Conservation (phyloP, 306 rosid species). For the Vigna reflexopilosa region DNA sequence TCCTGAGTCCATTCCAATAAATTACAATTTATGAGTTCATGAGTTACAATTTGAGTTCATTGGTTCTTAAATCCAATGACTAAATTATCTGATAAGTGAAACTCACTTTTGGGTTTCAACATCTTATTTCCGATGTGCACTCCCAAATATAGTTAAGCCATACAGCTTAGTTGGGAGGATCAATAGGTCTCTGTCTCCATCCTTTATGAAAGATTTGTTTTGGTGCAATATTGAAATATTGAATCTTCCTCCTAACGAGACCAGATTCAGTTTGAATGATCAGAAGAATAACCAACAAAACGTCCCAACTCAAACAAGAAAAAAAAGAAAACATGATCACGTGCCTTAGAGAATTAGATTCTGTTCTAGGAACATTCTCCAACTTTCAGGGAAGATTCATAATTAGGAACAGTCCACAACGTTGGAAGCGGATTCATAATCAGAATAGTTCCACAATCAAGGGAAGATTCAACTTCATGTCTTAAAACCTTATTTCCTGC, state of each 20-base stretch:
- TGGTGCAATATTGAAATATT: background rate
- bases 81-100: no score
- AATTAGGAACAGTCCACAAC: background rate
- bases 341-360: constrained; percentile 17
- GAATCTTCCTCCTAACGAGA: constrained; percentile 29
- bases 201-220: background rate
- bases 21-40: no score
- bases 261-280: constrained; percentile 23
- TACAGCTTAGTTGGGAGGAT: no score
- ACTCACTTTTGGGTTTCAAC: no score
- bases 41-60: no score
- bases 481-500: background rate
- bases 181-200: background rate
- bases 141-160: no score
- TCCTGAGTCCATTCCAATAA: no score
- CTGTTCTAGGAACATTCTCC: constrained; percentile 25
- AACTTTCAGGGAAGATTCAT: constrained; percentile 43
- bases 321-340: background rate
- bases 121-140: no score
- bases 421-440: constrained; percentile 32
- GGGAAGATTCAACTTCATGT: constrained; percentile 40
- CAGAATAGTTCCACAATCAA: background rate
- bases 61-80: no score
- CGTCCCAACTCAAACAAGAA: constrained; percentile 2
- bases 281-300: background rate